Conservation (phyloP, 768 basidiomycete genomes). For the Holtermanniella nyarrowii region DNA sequence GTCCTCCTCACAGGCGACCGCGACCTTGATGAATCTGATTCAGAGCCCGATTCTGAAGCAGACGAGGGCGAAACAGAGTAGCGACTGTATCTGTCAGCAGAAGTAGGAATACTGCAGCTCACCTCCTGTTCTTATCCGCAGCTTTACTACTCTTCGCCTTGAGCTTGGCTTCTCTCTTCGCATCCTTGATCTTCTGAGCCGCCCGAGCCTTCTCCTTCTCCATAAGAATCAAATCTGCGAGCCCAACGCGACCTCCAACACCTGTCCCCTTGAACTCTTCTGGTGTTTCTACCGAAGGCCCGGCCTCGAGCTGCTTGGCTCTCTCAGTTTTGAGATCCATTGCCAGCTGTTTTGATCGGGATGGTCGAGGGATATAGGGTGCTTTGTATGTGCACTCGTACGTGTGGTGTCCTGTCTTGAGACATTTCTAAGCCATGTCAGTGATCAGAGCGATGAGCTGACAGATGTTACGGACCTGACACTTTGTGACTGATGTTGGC, state of each 20-base stretch:
- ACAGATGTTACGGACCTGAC: constrained; percentile 1
- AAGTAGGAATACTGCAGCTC: not conserved
- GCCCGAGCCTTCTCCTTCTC: constrained; percentile 67
- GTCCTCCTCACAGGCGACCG: constrained; percentile 2
- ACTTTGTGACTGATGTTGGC: not conserved
- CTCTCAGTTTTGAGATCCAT: constrained; percentile 55
- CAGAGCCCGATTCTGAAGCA: constrained; percentile 14
- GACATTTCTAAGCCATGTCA: constrained; percentile 30
- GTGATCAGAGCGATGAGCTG: not conserved
- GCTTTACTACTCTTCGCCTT: constrained; percentile 1
- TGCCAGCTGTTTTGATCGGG: constrained; percentile 73
- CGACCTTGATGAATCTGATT: constrained; percentile 10
- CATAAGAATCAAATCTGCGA: constrained; percentile 75
- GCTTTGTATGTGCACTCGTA: constrained; percentile 75
- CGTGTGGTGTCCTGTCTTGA: constrained; percentile 66
- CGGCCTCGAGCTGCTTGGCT: constrained; percentile 44
- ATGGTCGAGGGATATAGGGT: constrained; percentile 81
- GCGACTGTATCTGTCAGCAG: not conserved
- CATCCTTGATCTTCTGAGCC: constrained; percentile 35
- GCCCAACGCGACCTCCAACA: constrained; percentile 50
- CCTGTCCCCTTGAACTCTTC: constrained; percentile 70
- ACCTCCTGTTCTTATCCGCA: constrained; percentile 4
- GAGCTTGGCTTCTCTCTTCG: constrained; percentile 10
- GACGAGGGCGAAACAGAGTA: constrained; percentile 1
- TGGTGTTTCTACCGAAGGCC: constrained; percentile 72